Evolutionary conservation across 768 basidiomycete genomes (phyloP), one percentile per base, ranked within the genome.

Genomic region (Pholiota microspora): DNA sequence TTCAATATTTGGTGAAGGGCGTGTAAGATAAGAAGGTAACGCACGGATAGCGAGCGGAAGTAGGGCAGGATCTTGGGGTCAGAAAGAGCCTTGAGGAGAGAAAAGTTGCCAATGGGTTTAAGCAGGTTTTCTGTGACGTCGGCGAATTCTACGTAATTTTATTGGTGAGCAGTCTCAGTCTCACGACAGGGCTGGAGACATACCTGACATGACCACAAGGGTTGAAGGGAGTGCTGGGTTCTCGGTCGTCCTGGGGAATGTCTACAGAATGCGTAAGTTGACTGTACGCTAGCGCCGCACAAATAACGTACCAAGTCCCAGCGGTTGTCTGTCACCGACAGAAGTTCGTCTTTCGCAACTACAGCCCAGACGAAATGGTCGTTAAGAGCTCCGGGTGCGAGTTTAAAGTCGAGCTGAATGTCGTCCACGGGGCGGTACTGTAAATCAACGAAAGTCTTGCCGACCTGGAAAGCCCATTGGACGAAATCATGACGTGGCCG

Each of bases 41-140:
- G 59, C 57, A 92, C 89, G 45, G 92, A 85, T 60, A 96, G 80
- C 32, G 89, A 93, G 61, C 89, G 88, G 78, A 97, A 92, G 74
- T 90, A 86, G 34, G 84, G 80, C 45, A 81, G 77, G 45, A 86
- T 76, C 47, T 79, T 79, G 25, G 89, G 82, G 59, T 89, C 77
- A 48, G 80, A 75, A 50, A 96, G 74, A n/a, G 80, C 69, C 24
- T 80, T 72, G 49, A 78, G 59, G 25, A 96, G 71, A 28, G 71
- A 68, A 57, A 73, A 80, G 60, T 77, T 71, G 29, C 74, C 72
- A 28, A 62, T 31, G 21, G 71, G 67, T 72, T 91, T 94, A 54
- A 96, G 74, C 49, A 96, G 63, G 62, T 77, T 80, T 18, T 95
- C 91, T 2, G 91, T 89, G 52, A 92, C 76, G 61, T 96, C 94